These are phyloP conservation scores for Monosporozyma unispora DNA, from an alignment of 805 yeast genomes.

Conservation along the genomic window DNA sequence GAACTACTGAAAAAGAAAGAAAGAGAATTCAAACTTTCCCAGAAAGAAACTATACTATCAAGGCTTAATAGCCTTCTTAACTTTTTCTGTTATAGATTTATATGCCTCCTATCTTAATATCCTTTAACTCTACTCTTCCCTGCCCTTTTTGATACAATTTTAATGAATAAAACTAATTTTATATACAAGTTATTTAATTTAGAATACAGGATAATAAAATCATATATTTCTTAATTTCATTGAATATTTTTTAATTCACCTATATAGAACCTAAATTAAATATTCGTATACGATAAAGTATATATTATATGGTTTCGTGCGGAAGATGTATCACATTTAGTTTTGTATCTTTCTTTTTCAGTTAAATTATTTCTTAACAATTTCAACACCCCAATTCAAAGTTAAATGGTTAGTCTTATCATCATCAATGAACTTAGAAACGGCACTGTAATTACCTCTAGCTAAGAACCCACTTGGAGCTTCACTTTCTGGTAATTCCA, in stretches of 20 bases:
- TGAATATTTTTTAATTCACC: neutral
- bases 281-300: neutral
- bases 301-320: neutral
- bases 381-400: constrained; percentile 80
- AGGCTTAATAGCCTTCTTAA: no score
- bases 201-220: no score
- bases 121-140: neutral
- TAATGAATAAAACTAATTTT: no score
- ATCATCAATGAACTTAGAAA: constrained; percentile 78
- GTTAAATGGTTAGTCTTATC: constrained; percentile 66
- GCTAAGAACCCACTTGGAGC: constrained; percentile 89
- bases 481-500: constrained; percentile 56
- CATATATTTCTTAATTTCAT: no score
- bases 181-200: no score
- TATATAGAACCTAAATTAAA: neutral
- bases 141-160: no score
- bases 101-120: neutral
- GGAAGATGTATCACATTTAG: no score
- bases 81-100: constrained; percentile 24
- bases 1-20: constrained; percentile 78
- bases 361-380: constrained; percentile 44
- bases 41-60: no score
- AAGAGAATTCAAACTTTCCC: constrained; percentile 96
- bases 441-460: constrained; percentile 76
- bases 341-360: neutral